These are phyloP conservation scores for Lithohypha guttulata DNA, from an alignment of 2,329 filamentous ascomycete species.

Conservation along the genomic window DNA sequence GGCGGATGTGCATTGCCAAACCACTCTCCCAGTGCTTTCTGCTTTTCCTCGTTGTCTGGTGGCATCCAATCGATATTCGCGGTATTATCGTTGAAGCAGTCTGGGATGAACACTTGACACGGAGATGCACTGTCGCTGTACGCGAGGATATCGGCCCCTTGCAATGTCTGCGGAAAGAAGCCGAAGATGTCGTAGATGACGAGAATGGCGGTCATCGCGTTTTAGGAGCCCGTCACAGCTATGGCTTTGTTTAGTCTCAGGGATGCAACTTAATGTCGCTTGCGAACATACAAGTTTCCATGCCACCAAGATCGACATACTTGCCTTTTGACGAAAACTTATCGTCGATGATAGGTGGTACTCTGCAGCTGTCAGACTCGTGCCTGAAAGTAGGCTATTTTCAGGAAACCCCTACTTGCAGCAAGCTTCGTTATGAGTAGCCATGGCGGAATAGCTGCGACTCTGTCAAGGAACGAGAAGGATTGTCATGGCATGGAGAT, in stretches of 20 bases:
- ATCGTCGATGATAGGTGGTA: conserved; percentile 32
- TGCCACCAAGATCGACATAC: conserved; percentile 48
- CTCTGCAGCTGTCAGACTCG: conserved; percentile 21
- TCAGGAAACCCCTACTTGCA: conserved; percentile 30
- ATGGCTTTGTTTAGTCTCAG: conserved; percentile 9
- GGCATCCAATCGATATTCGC: conserved; percentile 52
- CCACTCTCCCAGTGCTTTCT: conserved; percentile 49
- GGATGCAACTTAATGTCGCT: not conserved
- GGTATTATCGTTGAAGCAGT: conserved; percentile 71
- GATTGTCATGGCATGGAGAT: too few relatives aligned
- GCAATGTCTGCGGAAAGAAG: conserved; percentile 52
- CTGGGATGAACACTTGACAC: conserved; percentile 82
- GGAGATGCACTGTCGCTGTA: conserved; percentile 54
- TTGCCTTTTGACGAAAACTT: conserved; percentile 47
- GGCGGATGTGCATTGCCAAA: conserved; percentile 49
- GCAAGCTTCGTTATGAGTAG: conserved; percentile 35
- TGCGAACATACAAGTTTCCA: conserved; percentile 42
- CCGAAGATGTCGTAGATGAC: conserved; percentile 48
- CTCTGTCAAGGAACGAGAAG: too few relatives aligned
- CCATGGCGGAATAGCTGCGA: too few relatives aligned
- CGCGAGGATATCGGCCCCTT: conserved; percentile 54
- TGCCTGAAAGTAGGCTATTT: not conserved
- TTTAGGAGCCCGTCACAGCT: conserved; percentile 47
- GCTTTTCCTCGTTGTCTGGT: conserved; percentile 50
- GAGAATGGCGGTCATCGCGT: conserved; percentile 47